These are phyloP conservation scores for Blastobotrys persicus DNA, from an alignment of 1,139 yeast genomes.

Conservation along the genomic window DNA sequence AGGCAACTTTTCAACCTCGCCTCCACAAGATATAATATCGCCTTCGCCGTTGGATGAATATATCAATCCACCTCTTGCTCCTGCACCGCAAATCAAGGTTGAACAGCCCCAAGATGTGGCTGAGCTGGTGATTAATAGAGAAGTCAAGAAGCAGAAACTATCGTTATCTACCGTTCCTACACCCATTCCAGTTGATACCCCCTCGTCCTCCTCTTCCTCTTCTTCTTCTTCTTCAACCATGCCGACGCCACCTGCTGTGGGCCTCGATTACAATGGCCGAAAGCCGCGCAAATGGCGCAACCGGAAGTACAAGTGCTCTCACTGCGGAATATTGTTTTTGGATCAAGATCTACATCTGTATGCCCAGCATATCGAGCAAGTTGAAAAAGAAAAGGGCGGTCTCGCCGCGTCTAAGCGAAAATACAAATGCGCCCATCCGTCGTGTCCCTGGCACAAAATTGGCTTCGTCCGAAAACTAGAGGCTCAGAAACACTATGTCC, in stretches of 20 bases:
- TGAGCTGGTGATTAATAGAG: neutral
- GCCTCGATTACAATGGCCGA: constrained; percentile 30
- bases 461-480: constrained; percentile 35
- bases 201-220: neutral
- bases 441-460: constrained; percentile 32
- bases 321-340: constrained; percentile 28
- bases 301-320: constrained; percentile 32
- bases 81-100: too few species aligned
- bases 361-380: constrained; percentile 27
- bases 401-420: constrained; percentile 26
- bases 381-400: constrained; percentile 24
- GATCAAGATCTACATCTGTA: constrained; percentile 29
- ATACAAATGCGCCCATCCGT: constrained; percentile 31
- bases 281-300: constrained; percentile 32
- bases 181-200: neutral
- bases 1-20: neutral
- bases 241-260: constrained; percentile 15
- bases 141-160: neutral
- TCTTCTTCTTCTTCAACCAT: neutral
- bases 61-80: neutral
- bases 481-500: constrained; percentile 30
- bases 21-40: neutral
- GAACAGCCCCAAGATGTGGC: too few species aligned
- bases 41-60: neutral
- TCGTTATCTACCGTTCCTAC: neutral